Percentiles rank a stretch among this genome's conserved stretches.
Conservation (phyloP, 1,284 basidiomycete genomes). For the Ceratobasidium sp. region DNA sequence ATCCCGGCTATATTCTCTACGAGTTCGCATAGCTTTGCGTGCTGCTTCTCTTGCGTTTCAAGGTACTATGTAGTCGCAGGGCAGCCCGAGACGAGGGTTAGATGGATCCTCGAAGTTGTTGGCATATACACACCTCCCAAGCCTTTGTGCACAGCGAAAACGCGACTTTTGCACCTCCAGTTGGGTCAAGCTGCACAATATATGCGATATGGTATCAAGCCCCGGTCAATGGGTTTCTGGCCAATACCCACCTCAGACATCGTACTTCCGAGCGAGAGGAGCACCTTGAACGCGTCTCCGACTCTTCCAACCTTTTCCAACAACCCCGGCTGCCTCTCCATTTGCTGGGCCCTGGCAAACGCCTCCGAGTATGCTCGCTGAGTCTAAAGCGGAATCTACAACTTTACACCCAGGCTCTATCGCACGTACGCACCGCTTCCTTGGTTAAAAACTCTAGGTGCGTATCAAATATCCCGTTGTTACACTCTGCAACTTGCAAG, state of each 20-base stretch:
- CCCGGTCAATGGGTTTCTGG: too few relatives aligned
- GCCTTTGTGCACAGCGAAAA: too few relatives aligned
- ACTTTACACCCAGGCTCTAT: background rate
- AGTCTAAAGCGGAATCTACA: background rate
- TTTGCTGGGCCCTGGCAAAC: background rate
- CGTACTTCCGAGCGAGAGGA: background rate
- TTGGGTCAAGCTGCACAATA: background rate
- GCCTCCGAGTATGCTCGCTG: background rate
- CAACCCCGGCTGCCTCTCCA: background rate
- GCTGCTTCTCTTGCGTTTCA: background rate
- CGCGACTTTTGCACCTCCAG: too few relatives aligned
- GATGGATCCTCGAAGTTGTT: too few relatives aligned
- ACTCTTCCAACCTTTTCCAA: background rate
- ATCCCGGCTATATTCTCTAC: slow-evolving; percentile 3
- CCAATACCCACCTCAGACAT: background rate
- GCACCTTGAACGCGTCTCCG: background rate
- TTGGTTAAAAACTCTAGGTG: background rate
- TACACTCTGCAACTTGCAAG: background rate
- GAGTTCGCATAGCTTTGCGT: background rate
- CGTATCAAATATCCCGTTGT: background rate
- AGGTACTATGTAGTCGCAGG: background rate
- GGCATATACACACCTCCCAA: too few relatives aligned
- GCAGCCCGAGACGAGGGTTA: too few relatives aligned
- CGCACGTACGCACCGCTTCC: background rate
- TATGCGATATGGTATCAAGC: background rate